Evolutionary conservation across 345 rosid species (phyloP).

Genomic region (Trapa bicornis): DNA sequence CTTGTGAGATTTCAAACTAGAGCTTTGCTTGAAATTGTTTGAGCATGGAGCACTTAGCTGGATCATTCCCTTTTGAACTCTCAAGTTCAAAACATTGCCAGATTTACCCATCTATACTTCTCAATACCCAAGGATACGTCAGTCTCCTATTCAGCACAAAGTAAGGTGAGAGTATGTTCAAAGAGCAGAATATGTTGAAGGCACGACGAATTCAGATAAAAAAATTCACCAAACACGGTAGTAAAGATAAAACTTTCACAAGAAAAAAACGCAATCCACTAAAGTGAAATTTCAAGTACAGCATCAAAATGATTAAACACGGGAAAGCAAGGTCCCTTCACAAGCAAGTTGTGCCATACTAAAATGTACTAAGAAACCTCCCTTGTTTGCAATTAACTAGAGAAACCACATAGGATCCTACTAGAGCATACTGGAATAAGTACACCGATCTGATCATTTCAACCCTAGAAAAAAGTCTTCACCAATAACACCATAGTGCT

Average conservation of each 20-base stretch:
- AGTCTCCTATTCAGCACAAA: no score
- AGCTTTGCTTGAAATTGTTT: background rate
- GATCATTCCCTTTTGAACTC: no score
- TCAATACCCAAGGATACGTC: no score
- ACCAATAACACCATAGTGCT: background rate
- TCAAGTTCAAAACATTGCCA: no score
- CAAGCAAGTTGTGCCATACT: background rate
- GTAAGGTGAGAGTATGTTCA: no score
- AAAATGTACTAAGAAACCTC: background rate
- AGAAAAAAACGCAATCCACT: no score
- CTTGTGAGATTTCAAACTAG: background rate
- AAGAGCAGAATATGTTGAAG: no score
- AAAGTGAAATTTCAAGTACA: background rate
- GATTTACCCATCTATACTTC: no score
- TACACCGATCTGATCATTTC: background rate
- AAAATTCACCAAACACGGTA: no score
- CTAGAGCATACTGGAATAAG: background rate
- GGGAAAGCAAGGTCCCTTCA: background rate
- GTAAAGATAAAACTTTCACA: no score
- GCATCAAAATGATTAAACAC: background rate
- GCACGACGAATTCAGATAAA: no score
- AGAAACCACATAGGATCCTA: background rate
- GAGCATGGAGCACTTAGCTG: no score
- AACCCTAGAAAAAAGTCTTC: background rate
- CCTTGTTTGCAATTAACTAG: background rate